phyloP scores from a whole-genome alignment of 2,329 filamentous ascomycete species.

The Sordariomycetes sp. region DNA sequence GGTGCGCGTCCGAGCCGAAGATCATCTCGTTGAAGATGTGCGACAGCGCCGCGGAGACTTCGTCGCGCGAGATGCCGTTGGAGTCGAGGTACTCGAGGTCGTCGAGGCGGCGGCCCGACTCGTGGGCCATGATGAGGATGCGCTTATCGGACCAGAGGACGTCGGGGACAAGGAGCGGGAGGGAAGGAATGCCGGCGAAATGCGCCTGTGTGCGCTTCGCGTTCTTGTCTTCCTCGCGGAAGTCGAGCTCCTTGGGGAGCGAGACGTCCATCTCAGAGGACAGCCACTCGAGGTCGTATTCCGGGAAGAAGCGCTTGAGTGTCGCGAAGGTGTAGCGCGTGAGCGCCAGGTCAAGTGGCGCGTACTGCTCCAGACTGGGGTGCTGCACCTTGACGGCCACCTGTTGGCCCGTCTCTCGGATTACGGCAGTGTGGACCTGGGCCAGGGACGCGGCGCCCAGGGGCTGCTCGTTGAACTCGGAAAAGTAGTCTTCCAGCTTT shows the following conservation, averaged over 20 bases:
- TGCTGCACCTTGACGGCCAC: constrained; percentile 98
- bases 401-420: constrained; percentile 69
- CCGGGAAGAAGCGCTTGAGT: constrained; percentile 86
- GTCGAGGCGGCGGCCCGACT: constrained; percentile 76
- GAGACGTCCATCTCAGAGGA: constrained; percentile 87
- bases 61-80: constrained; percentile 82
- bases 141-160: constrained; percentile 82
- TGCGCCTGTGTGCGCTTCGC: constrained; percentile 67
- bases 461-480: constrained; percentile 64
- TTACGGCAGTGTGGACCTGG: constrained; percentile 79
- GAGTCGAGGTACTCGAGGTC: constrained; percentile 77
- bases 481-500: constrained; percentile 71
- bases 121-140: constrained; percentile 90
- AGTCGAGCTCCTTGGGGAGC: constrained; percentile 84
- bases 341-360: constrained; percentile 71
- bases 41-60: constrained; percentile 82
- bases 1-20: constrained; percentile 73
- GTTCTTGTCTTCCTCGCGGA: constrained; percentile 73
- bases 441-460: constrained; percentile 90
- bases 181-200: constrained; percentile 58
- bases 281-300: constrained; percentile 95
- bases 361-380: constrained; percentile 79
- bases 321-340: constrained; percentile 84
- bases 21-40: constrained; percentile 99
- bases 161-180: constrained; percentile 79